Base-by-base conservation (phyloP, 1,284 basidiomycete species). In the Melampsora abietis-canadensis region DNA sequence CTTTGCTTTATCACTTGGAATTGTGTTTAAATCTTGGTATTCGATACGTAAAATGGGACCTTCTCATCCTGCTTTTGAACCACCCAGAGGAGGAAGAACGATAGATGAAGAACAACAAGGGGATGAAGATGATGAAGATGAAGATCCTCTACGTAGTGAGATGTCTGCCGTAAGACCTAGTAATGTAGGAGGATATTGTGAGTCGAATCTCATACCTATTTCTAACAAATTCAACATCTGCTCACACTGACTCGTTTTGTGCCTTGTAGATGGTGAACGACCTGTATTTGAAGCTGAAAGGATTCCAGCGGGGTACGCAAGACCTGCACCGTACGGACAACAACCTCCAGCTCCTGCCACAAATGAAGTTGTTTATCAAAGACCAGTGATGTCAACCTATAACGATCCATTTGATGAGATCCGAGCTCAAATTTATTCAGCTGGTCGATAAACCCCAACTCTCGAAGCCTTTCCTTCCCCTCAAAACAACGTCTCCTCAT, bases 341-440 rank as follows among this genome's bases (percentile, higher is more conserved):
- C 19, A 30, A 64, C 40, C 47, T 21, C 10, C 37, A 6, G 47
- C 40, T 40, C 68, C 47, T 19, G 17, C 51, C 4, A 34, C 44
- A 48, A 61, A 37, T 15, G 60, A 61, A 19, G 60, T 61, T 1
- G 34, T 61, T 4, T 61, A 61, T 27, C 24, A 61, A 19, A 60
- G 54, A 60, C 61, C 62, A 60, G 61, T 21, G 24, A 73, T 66
- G 70, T 47, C 63, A 15, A 30, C 70, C 37, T 73, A 73, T 57
- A 73, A 60, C n/a, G 70, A 73, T 40, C 70, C 70, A 57, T 73
- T 73, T 60, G 70, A 73, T 60, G 70, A 73, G 48, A 73, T 73
- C 17, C 62, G 70, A 10, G 63, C 62, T 44, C 70, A 73, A 46
- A 73, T 73, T n/a, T 73, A 73, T 66, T 51, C 63, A 60, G 47